phyloP scores from a whole-genome alignment of 805 yeast genomes.

The Yamadazyma endophytica region DNA sequence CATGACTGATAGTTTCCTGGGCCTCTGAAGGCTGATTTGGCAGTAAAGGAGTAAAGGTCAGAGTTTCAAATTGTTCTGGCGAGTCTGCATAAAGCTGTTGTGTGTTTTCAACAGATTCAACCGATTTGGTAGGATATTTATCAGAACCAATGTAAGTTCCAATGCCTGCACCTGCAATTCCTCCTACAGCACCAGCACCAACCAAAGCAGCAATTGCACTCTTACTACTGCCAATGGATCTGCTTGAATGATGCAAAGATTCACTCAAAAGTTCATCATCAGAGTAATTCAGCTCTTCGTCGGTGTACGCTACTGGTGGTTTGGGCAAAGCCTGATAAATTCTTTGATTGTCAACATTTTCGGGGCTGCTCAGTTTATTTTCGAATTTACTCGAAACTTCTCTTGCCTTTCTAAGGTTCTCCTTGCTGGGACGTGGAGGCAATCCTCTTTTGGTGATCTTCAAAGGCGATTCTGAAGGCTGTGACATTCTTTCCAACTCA shows the following conservation, averaged over 20 bases:
- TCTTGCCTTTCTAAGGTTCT: constrained; percentile 20
- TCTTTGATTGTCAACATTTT: constrained; percentile 1
- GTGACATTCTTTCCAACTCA: neutral
- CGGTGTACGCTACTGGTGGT: constrained; percentile 8
- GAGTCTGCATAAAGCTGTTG: too few relatives aligned
- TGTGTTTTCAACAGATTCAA: too few relatives aligned
- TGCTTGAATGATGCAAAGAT: neutral
- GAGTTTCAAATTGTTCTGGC: too few relatives aligned
- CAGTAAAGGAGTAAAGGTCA: too few relatives aligned
- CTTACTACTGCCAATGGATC: too few relatives aligned
- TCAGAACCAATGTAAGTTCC: too few relatives aligned
- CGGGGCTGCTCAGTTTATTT: constrained; percentile 2
- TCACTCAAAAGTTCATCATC: too few relatives aligned
- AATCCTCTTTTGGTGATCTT: constrained; percentile 2
- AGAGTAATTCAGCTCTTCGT: constrained; percentile 9
- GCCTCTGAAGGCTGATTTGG: too few relatives aligned
- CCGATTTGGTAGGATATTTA: too few relatives aligned
- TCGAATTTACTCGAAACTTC: constrained; percentile 16
- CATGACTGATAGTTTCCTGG: too few relatives aligned
- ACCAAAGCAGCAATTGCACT: too few relatives aligned
- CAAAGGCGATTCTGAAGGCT: neutral
- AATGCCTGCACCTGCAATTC: too few relatives aligned
- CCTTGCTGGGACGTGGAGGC: constrained; percentile 25
- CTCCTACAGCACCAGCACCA: neutral
- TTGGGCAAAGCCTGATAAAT: constrained; percentile 10